Percentiles rank a stretch among this genome's conserved stretches.
phyloP scores from a whole-genome alignment of 345 rosid genomes.

The Noccaea bulbosa region DNA sequence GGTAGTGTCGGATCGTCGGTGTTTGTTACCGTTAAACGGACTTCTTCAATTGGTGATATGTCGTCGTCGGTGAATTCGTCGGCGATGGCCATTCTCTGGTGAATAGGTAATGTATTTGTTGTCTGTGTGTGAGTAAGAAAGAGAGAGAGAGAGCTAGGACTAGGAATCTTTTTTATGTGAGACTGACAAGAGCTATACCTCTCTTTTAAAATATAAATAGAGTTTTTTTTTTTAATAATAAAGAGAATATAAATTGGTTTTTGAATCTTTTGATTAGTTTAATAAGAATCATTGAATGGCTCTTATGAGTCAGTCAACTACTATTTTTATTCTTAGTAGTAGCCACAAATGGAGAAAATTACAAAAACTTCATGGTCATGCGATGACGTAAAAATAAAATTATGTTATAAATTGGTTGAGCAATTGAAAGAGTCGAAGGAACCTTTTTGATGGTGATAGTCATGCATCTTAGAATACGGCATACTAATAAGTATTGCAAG shows the following conservation, averaged over 20 bases:
- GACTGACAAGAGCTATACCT: slow-evolving; percentile 16
- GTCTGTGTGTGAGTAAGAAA: slow-evolving; percentile 17
- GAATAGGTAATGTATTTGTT: not conserved
- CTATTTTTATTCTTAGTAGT: not conserved
- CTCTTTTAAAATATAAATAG: slow-evolving; percentile 12
- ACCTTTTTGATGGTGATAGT: slow-evolving; percentile 33
- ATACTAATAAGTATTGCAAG: too few species aligned
- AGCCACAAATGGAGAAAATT: not conserved
- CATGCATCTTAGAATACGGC: slow-evolving; percentile 10
- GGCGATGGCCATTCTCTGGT: slow-evolving; percentile 37
- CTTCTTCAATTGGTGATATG: slow-evolving; percentile 76
- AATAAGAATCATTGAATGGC: slow-evolving; percentile 15
- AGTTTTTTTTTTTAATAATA: not conserved
- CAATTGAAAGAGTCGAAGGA: slow-evolving; percentile 6
- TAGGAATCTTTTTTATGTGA: slow-evolving; percentile 33
- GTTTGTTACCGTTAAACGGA: slow-evolving; percentile 74
- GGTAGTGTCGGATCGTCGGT: slow-evolving; percentile 79
- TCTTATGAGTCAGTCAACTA: slow-evolving; percentile 23
- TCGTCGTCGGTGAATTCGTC: slow-evolving; percentile 50
- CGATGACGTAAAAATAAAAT: slow-evolving; percentile 19
- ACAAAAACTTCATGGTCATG: not conserved
- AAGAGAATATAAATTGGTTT: not conserved
- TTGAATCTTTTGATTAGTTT: slow-evolving; percentile 4
- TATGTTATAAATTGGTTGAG: not conserved
- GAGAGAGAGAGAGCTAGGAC: not conserved